These are phyloP conservation scores for Fusarium duplospermum DNA, from an alignment of 2,329 filamentous ascomycete species.

Conservation along the genomic window DNA sequence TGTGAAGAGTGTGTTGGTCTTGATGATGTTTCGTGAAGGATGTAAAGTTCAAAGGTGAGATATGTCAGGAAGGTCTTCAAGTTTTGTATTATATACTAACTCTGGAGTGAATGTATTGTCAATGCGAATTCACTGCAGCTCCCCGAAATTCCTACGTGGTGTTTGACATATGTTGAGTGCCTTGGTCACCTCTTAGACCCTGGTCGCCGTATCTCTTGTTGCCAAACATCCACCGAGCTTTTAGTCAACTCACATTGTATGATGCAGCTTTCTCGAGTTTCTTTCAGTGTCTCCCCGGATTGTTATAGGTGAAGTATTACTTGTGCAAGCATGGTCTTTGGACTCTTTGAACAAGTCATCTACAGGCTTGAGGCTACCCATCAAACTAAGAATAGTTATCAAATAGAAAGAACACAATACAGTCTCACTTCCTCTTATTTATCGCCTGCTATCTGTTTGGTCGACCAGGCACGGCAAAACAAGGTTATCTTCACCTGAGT, in stretches of 20 bases:
- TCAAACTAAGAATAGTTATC: not conserved
- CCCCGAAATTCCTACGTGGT: not conserved
- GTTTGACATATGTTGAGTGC: not conserved
- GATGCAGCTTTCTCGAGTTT: not conserved
- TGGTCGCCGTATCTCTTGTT: not conserved
- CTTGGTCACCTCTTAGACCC: not conserved
- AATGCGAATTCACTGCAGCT: not conserved
- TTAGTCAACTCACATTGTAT: not conserved
- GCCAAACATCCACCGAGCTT: not conserved
- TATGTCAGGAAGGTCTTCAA: not conserved
- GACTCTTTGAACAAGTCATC: not conserved
- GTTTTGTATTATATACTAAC: not conserved
- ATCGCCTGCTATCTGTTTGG: not conserved
- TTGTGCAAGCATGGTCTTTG: not conserved
- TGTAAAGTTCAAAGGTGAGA: not conserved
- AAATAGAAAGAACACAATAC: not conserved
- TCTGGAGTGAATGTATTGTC: not conserved
- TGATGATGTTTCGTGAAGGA: not conserved
- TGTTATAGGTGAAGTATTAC: not conserved
- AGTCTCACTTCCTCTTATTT: not conserved
- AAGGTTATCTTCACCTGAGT: not conserved
- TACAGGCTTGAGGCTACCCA: not conserved
- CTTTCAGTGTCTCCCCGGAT: not conserved
- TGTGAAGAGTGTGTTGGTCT: not conserved
- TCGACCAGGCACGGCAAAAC: not conserved